These are phyloP conservation scores for Melampsora larici-populina DNA, from an alignment of 1,284 basidiomycete species.

Conservation along the genomic window DNA sequence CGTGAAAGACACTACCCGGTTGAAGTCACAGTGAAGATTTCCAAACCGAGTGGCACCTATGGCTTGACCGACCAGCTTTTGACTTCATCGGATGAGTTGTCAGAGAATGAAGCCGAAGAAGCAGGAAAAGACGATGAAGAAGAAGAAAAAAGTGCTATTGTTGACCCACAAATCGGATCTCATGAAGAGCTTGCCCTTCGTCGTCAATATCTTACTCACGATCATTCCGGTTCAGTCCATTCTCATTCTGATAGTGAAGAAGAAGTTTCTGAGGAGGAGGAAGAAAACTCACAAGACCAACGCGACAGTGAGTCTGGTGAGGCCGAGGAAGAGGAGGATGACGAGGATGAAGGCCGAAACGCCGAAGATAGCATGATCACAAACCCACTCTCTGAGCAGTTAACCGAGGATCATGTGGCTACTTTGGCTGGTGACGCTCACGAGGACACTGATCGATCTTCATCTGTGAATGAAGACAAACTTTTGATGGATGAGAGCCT, in stretches of 20 bases:
- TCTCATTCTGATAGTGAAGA: slow-evolving; percentile 6
- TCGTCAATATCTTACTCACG: background rate
- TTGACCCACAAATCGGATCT: background rate
- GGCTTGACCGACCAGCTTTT: slow-evolving; percentile 16
- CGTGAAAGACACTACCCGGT: slow-evolving; percentile 21
- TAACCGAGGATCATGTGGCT: too few species aligned
- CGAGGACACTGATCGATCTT: background rate
- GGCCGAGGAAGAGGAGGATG: slow-evolving; percentile 1
- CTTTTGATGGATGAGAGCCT: too few species aligned
- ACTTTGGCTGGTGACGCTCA: background rate
- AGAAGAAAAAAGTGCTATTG: background rate
- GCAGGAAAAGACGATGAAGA: background rate
- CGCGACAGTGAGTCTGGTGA: background rate
- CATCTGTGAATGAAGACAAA: too few species aligned
- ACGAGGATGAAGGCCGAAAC: slow-evolving; percentile 6
- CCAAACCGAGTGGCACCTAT: slow-evolving; percentile 16
- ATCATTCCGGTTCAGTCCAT: background rate
- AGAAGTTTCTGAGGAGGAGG: background rate
- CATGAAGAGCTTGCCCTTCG: background rate
- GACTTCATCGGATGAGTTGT: slow-evolving; percentile 4
- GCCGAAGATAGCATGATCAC: background rate
- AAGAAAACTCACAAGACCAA: slow-evolving; percentile 8
- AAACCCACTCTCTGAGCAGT: too few species aligned
- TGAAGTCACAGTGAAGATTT: slow-evolving; percentile 25
- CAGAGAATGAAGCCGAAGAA: slow-evolving; percentile 14